Conservation (phyloP, 2,329 filamentous ascomycete species). For the Pseudogymnoascus sp. region DNA sequence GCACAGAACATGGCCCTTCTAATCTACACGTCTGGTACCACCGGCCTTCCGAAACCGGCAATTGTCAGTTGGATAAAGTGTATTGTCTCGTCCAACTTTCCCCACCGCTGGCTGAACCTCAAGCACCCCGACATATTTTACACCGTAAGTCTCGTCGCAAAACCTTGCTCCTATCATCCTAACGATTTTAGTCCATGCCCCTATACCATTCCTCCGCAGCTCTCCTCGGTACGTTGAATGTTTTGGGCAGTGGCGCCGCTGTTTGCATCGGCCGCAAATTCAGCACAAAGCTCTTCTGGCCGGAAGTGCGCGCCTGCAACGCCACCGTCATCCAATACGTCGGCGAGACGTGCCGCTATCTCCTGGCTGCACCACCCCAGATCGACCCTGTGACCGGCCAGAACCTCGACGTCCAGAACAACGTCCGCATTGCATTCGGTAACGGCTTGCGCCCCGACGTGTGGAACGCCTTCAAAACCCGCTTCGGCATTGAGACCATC, state of each 20-base stretch:
- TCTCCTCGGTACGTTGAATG: constrained; percentile 59
- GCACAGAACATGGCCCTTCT: constrained; percentile 56
- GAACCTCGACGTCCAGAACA: constrained; percentile 64
- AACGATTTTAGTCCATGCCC: constrained; percentile 63
- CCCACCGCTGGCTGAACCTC: constrained; percentile 50
- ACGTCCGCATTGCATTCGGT: constrained; percentile 68
- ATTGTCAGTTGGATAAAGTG: constrained; percentile 68
- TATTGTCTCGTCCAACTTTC: constrained; percentile 45
- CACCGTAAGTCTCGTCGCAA: constrained; percentile 46
- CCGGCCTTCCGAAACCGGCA: constrained; percentile 73
- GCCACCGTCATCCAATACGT: constrained; percentile 82
- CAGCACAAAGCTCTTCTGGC: constrained; percentile 70
- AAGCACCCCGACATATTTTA: constrained; percentile 62
- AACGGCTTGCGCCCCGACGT: constrained; percentile 82
- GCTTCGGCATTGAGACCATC: constrained; percentile 67
- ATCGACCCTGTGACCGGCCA: constrained; percentile 57
- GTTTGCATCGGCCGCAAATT: constrained; percentile 71
- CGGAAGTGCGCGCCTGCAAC: constrained; percentile 60
- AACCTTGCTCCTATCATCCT: neutral
- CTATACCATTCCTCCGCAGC: constrained; percentile 78
- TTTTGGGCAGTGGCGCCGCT: constrained; percentile 55
- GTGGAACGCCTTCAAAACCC: constrained; percentile 75
- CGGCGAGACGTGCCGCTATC: constrained; percentile 78
- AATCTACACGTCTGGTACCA: constrained; percentile 83
- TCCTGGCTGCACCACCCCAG: constrained; percentile 59